Conservation (phyloP, 2,329 filamentous ascomycete species). For the Penicillium hesseltinei region DNA sequence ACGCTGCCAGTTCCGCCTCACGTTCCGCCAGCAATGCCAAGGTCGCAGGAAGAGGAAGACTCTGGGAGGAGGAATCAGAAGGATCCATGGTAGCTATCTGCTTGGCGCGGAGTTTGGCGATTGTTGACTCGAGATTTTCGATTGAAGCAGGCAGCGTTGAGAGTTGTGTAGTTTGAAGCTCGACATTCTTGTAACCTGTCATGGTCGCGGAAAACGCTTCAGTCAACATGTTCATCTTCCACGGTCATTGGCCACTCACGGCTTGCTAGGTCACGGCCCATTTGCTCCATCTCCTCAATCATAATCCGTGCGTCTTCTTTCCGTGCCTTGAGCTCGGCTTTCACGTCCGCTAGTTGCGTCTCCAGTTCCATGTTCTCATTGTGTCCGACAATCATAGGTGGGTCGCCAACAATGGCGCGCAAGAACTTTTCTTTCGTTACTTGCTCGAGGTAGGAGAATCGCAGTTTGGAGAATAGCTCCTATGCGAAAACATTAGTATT, state of each 20-base stretch:
- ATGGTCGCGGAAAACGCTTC: background rate
- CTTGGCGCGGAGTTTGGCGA: constrained; percentile 53
- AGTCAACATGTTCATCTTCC: background rate
- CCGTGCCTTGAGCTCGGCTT: constrained; percentile 72
- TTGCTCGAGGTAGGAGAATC: constrained; percentile 97
- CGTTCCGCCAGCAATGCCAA: constrained; percentile 41
- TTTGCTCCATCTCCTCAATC: constrained; percentile 69
- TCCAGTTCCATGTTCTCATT: constrained; percentile 80
- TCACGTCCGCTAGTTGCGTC: constrained; percentile 65
- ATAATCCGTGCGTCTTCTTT: constrained; percentile 76
- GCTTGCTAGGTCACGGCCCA: constrained; percentile 63
- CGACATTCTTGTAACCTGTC: constrained; percentile 54
- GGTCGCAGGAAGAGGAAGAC: constrained; percentile 43
- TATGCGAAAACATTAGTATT: constrained; percentile 27
- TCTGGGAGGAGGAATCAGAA: constrained; percentile 41
- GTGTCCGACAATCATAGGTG: constrained; percentile 77
- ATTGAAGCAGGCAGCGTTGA: constrained; percentile 54
- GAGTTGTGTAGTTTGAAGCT: constrained; percentile 53
- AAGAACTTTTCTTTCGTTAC: constrained; percentile 98
- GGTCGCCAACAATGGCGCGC: constrained; percentile 84
- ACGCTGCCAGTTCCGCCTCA: constrained; percentile 40
- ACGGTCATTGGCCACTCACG: constrained; percentile 36
- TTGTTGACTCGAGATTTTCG: constrained; percentile 50
- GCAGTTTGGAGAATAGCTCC: constrained; percentile 91
- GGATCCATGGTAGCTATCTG: constrained; percentile 63